Evolutionary conservation across 2,329 filamentous ascomycete species (phyloP), one percentile per base, ranked within the genome.

Genomic region (Grosmannia clavigera): DNA sequence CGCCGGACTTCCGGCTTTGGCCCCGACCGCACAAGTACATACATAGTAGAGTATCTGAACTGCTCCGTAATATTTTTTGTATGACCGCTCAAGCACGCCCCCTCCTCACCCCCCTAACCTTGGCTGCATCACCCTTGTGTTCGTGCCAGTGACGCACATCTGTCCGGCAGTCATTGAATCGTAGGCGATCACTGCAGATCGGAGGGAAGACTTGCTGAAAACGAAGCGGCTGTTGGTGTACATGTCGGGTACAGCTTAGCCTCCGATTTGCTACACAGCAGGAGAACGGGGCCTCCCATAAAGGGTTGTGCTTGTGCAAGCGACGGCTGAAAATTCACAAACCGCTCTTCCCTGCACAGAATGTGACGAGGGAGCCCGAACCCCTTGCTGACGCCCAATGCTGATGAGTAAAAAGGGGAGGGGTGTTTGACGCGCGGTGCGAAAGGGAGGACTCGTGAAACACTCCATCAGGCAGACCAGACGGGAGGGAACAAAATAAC

Each of bases 401-500:
- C 40, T 16, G 11, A 43, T 10, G 14, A 40, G 38, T 16, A 14
- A 19, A n/a, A 46, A n/a, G 43, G 6, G 16, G 19, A 46, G 19
- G 43, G 43, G 3, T 3, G 4, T 43, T 19, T 46, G 43, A 46
- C 43, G 19, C 43, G 43, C 43, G 43, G 43, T 46, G 43, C 22
- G 43, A 27, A n/a, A 19, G 12, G 50, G 50, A 31, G 3, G 25
- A 31, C 50, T 52, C 14, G 50, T 52, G 50, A 52, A 52, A 52
- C 50, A 10, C 25, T 31, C 14, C 14, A 52, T n/a, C 5, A 55
- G 7, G 9, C 9, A 46, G 43, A n/a, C 43, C 16, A 46, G 2
- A 46, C 43, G 43, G 43, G 43, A n/a, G 43, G 43, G 43, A n/a
- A 25, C 51, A 31, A 60, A 43, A 61, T 61, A 60, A 55, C 59